Evolutionary conservation across 441 rosid species (phyloP), one percentile per base, ranked within the genome.

Genomic region (Brassica hybrid): DNA sequence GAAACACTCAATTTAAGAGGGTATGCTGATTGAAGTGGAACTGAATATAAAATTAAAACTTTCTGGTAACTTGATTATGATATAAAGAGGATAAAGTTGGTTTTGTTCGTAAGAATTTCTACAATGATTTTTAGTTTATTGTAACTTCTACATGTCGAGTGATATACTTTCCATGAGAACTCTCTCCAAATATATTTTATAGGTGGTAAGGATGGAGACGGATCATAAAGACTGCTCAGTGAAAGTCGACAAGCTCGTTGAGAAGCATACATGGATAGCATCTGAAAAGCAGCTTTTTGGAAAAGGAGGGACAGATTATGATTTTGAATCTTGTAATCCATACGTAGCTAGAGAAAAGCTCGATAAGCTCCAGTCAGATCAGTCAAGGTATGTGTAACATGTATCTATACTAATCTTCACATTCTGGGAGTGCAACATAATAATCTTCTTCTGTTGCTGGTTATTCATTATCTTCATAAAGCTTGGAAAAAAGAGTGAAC

Each of bases 401-500:
- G 58, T 6, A 50, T 69, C 72, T 7, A 11, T 71, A 50, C 59
- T 60, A 36, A 19, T 61, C 25, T 21, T 75, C 69, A 56, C 78
- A 58, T 52, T 66, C 58, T 65, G 36, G 41, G 32, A 62, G 32
- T 36, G 17, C 25, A 60, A 62, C 65, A 52, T 74, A 5, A 63
- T 56, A 57, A 67, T 72, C 63, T 62, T 70, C 38, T 62, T 76
- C 54, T 75, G 68, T 64, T 58, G 34, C 36, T 70, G 73, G 73
- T 18, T 69, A 43, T 64, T 67, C 58, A 4, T 56, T 79, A 80
- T 75, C 27, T 74, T 60, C 58, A 17, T 81, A 79, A 84, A 96
- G 99, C 73, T 91, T 96, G 65, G 99, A 94, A 83, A 96, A 92
- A 81, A 91, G 98, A 83, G 98, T 96, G 70, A 94, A 96, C 85